A percentile compares a stretch with the other conserved stretches of the same genome.
phyloP scores from a whole-genome alignment of 179 eudicot species.

The Dionaea muscipula region DNA sequence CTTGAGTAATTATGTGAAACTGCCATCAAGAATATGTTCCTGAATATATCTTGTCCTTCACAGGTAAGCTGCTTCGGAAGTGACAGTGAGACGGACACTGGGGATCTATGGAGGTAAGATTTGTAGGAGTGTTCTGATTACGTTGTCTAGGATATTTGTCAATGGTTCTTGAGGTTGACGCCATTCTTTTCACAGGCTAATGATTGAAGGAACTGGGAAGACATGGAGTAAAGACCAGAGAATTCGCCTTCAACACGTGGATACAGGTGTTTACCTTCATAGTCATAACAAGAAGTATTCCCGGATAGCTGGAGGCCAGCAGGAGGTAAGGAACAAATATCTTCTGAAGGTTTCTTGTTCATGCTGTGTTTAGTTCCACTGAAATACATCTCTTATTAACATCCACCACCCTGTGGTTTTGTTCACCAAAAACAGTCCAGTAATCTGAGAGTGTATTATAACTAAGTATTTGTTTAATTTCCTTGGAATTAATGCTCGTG shows the following conservation, averaged over 20 bases:
- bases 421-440: too few species aligned
- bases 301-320: conserved; percentile 94
- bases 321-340: conserved; percentile 54
- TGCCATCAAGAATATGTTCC: not conserved
- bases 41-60: not conserved
- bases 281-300: conserved; percentile 90
- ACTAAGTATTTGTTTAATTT: too few species aligned
- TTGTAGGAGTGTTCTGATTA: not conserved
- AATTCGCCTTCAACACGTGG: conserved; percentile 75
- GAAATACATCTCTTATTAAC: too few species aligned
- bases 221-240: conserved; percentile 93
- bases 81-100: conserved; percentile 69
- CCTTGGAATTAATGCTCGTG: too few species aligned
- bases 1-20: too few species aligned
- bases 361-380: not conserved
- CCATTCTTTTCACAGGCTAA: conserved; percentile 32
- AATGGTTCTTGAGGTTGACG: not conserved
- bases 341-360: not conserved
- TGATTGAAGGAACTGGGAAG: conserved; percentile 83
- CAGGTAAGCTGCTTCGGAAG: conserved; percentile 96
- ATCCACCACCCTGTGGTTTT: too few species aligned
- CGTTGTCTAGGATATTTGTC: not conserved
- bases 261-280: conserved; percentile 86
- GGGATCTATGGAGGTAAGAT: conserved; percentile 89
- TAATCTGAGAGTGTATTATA: too few species aligned